Conservation (phyloP, 495 filamentous ascomycete species). For the Tetracladium setigerum region DNA sequence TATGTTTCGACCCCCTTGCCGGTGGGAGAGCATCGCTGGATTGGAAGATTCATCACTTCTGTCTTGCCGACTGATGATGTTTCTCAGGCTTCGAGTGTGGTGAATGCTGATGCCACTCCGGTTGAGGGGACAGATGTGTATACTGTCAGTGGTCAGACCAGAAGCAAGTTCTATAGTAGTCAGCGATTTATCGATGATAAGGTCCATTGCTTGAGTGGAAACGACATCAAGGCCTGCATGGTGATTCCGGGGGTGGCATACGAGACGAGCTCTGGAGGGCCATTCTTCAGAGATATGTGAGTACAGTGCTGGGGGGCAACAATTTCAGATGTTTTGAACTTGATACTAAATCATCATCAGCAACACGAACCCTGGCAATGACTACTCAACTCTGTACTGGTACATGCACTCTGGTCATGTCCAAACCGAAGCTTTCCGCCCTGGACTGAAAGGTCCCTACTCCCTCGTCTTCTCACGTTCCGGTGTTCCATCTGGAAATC, state of each 20-base stretch:
- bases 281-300: slow-evolving; percentile 55
- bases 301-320: too few species aligned
- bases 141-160: slow-evolving; percentile 50
- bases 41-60: slow-evolving; percentile 50
- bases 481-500: slow-evolving; percentile 41
- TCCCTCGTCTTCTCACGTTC: slow-evolving; percentile 52
- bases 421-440: slow-evolving; percentile 53
- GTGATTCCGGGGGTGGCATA: slow-evolving; percentile 35
- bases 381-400: slow-evolving; percentile 50
- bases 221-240: slow-evolving; percentile 40
- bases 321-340: too few species aligned
- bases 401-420: slow-evolving; percentile 63
- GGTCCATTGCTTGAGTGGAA: slow-evolving; percentile 48
- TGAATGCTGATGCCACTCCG: slow-evolving; percentile 31
- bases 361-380: slow-evolving; percentile 46
- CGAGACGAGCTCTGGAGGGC: slow-evolving; percentile 47
- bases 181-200: slow-evolving; percentile 61
- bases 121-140: slow-evolving; percentile 60
- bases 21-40: slow-evolving; percentile 57
- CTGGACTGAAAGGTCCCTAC: slow-evolving; percentile 62
- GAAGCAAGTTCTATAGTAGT: slow-evolving; percentile 65
- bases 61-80: slow-evolving; percentile 48
- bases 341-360: too few species aligned
- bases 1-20: slow-evolving; percentile 51
- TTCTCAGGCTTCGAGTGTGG: slow-evolving; percentile 40